Base-by-base conservation (phyloP, 805 yeast species). In the Kodamaea leandrae region DNA sequence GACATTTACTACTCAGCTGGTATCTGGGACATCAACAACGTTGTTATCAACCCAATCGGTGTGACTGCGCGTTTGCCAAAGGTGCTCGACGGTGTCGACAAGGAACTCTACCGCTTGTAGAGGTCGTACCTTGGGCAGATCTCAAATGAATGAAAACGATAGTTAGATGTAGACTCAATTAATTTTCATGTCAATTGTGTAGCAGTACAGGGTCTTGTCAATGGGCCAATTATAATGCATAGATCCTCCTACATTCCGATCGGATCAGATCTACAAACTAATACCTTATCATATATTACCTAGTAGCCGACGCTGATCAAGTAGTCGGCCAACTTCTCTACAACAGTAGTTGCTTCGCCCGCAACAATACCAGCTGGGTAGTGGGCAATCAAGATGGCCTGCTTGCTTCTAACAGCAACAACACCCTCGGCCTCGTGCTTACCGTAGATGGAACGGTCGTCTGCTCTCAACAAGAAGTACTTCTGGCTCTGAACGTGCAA, bases 301-400 rank as follows among this genome's bases (percentile, higher is more conserved):
- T 74, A 91, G 66, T 86, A 90, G 44, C 88, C 86, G 41, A 85
- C 91, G 56, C 88, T 73, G 61, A 91, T 88, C 68, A 93, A 77
- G 60, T 93, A 90, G 63, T 93, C 98, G 35, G 96, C 98, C 71
- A 93, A 76, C 59, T 88, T 91, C 66, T 93, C 99, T 43, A 91
- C 96, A 49, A 90, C 86, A 57, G 84, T 80, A 45, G 97, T 86
- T 39, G 98, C 98, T 61, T 87, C 96, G 53, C 96, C 96, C 23
- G 98, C 87, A 63, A 83, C 91, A 35, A 86, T 84, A 42, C 90
- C 90, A 9, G 86, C 78, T 12, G 95, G 93, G 61, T 93, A 93
- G 65, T 93, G 98, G n/a, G 93, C 96, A 54, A 93, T 69, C 58
- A 93, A 68, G 43, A 93, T 80, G 21, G 97, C 89, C 68, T 91